phyloP scores from a whole-genome alignment of 768 basidiomycete species.

The Cyclocybe aegerita region DNA sequence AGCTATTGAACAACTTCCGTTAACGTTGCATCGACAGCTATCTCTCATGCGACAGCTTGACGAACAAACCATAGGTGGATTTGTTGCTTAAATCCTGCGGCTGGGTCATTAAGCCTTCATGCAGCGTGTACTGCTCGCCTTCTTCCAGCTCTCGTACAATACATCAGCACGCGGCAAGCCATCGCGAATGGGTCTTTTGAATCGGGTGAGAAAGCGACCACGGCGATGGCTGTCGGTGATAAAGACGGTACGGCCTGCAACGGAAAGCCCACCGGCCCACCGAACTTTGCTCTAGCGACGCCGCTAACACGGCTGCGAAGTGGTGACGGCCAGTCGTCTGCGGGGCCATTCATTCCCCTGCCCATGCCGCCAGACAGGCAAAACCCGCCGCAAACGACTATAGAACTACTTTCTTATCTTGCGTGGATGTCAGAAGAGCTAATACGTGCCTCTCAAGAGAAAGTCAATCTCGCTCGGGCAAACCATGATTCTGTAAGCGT shows the following conservation, averaged over 20 bases:
- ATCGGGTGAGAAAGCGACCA: not conserved
- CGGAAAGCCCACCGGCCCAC: too few species aligned
- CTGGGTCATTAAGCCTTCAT: not conserved
- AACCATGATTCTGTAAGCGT: conserved; percentile 65
- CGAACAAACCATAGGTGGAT: conserved; percentile 56
- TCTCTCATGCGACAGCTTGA: conserved; percentile 74
- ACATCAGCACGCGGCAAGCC: conserved; percentile 31
- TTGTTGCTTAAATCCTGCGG: not conserved
- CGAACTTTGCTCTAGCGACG: too few species aligned
- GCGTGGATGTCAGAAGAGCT: conserved; percentile 60
- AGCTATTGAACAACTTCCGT: conserved; percentile 81
- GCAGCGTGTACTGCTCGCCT: conserved; percentile 36
- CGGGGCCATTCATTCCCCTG: conserved; percentile 15
- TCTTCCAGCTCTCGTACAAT: conserved; percentile 44
- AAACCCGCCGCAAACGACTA: conserved; percentile 37
- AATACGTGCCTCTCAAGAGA: conserved; percentile 69
- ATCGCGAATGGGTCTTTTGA: conserved; percentile 8
- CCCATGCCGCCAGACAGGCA: conserved; percentile 22
- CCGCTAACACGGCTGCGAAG: too few species aligned
- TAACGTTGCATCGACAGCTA: conserved; percentile 71
- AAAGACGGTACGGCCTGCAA: not conserved
- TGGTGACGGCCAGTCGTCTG: not conserved
- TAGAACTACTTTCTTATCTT: conserved; percentile 55
- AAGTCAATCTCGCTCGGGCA: conserved; percentile 71
- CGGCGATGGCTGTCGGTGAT: not conserved